Percentiles rank a stretch among this genome's conserved stretches.
Evolutionary conservation across 169 alveolate genomes (phyloP).

Genomic region (Plasmodium adleri): DNA sequence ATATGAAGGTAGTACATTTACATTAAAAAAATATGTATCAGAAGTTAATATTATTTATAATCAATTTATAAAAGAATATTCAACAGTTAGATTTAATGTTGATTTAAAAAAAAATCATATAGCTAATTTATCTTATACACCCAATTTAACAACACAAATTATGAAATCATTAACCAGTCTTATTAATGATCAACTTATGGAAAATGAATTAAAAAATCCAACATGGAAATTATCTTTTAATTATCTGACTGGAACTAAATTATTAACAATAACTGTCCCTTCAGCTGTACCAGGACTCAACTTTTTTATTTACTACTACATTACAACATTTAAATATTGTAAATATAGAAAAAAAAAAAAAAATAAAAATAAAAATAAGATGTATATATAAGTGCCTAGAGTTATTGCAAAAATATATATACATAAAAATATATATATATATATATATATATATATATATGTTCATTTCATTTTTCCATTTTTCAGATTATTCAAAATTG

Average conservation of each 20-base stretch:
- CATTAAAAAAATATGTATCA: constrained; percentile 39
- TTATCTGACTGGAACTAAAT: constrained; percentile 27
- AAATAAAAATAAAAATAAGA: too few species aligned
- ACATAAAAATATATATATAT: too few species aligned
- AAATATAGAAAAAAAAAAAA: not conserved
- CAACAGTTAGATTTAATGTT: not conserved
- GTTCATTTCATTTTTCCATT: constrained; percentile 2
- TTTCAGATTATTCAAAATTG: constrained; percentile 37
- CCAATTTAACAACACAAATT: constrained; percentile 9
- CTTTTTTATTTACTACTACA: constrained; percentile 16
- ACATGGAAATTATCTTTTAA: constrained; percentile 48
- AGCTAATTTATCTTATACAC: not conserved
- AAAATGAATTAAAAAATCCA: constrained; percentile 12
- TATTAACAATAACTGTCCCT: constrained; percentile 11
- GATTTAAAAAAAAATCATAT: not conserved
- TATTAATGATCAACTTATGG: not conserved
- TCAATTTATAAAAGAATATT: constrained; percentile 16
- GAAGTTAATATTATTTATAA: constrained; percentile 15
- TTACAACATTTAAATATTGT: constrained; percentile 31
- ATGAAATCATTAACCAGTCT: constrained; percentile 10
- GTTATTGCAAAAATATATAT: too few species aligned
- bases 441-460: not conserved
- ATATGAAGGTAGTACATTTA: constrained; percentile 22
- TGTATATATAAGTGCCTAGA: too few species aligned
- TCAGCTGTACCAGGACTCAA: constrained; percentile 34